These are phyloP conservation scores for Ophioceras dolichostomum DNA, from an alignment of 2,329 filamentous ascomycete genomes.

Conservation along the genomic window DNA sequence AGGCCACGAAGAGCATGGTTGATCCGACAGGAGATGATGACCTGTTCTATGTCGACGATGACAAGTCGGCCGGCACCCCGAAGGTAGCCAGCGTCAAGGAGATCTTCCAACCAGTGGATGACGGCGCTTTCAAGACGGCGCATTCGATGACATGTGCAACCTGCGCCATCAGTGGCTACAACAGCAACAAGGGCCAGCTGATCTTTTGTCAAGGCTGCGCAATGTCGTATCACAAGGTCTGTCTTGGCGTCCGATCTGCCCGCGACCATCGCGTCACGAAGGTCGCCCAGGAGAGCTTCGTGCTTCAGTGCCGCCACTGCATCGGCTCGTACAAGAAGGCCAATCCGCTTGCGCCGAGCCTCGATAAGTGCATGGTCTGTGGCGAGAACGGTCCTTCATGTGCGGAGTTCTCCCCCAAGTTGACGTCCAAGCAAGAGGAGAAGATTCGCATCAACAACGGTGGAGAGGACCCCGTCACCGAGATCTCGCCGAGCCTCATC, in stretches of 20 bases:
- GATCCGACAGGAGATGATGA: slow-evolving; percentile 50
- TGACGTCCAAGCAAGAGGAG: slow-evolving; percentile 71
- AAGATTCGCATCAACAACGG: slow-evolving; percentile 66
- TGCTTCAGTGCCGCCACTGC: slow-evolving; percentile 84
- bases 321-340: slow-evolving; percentile 57
- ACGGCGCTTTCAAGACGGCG: slow-evolving; percentile 54
- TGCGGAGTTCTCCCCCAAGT: slow-evolving; percentile 57
- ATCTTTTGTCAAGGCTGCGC: slow-evolving; percentile 90
- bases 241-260: slow-evolving; percentile 58
- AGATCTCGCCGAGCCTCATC: slow-evolving; percentile 49
- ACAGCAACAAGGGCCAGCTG: slow-evolving; percentile 52
- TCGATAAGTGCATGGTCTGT: slow-evolving; percentile 63
- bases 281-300: slow-evolving; percentile 60
- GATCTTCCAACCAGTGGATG: slow-evolving; percentile 50
- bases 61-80: slow-evolving; percentile 28
- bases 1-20: slow-evolving; percentile 28
- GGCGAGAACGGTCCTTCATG: slow-evolving; percentile 55
- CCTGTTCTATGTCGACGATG: slow-evolving; percentile 34
- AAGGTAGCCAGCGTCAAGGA: slow-evolving; percentile 60
- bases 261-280: slow-evolving; percentile 91
- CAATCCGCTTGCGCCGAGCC: slow-evolving; percentile 60
- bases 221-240: slow-evolving; percentile 68
- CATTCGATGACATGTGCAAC: slow-evolving; percentile 64
- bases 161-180: slow-evolving; percentile 46
- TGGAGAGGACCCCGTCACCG: slow-evolving; percentile 63